Evolutionary conservation across 768 basidiomycete genomes (phyloP), one percentile per base, ranked within the genome.

Genomic region (Amanita rimosa): DNA sequence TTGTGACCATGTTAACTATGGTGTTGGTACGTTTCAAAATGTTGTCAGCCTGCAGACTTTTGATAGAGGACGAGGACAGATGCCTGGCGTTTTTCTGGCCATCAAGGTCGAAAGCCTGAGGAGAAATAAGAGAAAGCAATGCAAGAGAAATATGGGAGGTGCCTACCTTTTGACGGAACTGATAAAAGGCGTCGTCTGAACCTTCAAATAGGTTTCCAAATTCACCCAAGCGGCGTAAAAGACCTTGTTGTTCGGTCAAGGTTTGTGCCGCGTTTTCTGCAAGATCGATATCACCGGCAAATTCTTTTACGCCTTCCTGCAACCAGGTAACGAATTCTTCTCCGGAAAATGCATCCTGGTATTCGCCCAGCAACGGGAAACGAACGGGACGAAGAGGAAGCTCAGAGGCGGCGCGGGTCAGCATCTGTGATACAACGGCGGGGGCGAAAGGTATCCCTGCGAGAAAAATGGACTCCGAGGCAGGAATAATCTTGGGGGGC

Each of bases 241-340:
- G 67, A 21, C 74, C 74, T 26, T 80, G 77, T n/a, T 75, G 67
- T 55, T 81, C 75, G 0, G 79, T 76, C 50, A 86, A 63, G 38
- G 80, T 78, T 27, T 65, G 67, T 7, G 82, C 81, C 26, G 81
- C 81, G 52, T 89, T 81, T 54, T 88, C 87, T 1, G 89, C 89
- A 39, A 76, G 71, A 51, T 93, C 90, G 48, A 87, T 65, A 60
- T 73, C 84, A 16, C 84, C 86, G 14, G 76, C 82, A 53, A 95
- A 84, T 6, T 77, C 87, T 52, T 79, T 76, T 2, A 94, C 81
- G 53, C 86, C 82, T 50, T 74, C 76, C 50, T 80, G 79, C 49
- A 96, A 64, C 91, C 91, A 96, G 4, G 75, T 72, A 7, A 84
- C 85, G 54, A 96, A 83, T 54, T 95, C 92, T 36, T 91, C 90